Evolutionary conservation across 1,284 basidiomycete species (phyloP).

Genomic region (Fomitiporia mediterranea): DNA sequence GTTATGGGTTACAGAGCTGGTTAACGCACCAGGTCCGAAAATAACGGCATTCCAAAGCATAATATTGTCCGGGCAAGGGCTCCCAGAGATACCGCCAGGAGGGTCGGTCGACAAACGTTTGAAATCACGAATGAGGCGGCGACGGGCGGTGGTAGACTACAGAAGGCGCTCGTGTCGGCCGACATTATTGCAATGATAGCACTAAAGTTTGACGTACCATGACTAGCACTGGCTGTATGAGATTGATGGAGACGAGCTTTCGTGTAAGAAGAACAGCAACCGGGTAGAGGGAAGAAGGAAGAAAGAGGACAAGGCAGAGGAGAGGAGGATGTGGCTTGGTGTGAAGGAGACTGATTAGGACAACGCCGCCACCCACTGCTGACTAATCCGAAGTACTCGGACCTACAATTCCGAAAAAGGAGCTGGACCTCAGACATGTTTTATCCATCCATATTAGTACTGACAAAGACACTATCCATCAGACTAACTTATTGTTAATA

Average conservation of each 20-base stretch:
- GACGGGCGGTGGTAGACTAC: constrained; percentile 84
- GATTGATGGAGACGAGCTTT: background rate
- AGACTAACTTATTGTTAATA: too few species aligned
- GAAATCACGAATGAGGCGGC: constrained; percentile 93
- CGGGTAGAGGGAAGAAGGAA: background rate
- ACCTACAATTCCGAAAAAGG: background rate
- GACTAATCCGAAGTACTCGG: background rate
- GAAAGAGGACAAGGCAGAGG: background rate
- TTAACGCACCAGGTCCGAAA: constrained; percentile 84
- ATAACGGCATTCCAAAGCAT: constrained; percentile 99
- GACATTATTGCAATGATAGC: background rate
- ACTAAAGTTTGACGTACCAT: background rate
- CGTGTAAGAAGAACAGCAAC: background rate
- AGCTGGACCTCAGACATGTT: too few species aligned
- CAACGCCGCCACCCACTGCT: background rate
- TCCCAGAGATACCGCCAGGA: constrained; percentile 93
- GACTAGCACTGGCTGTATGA: too few species aligned
- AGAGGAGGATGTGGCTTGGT: background rate
- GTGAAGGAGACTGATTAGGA: background rate
- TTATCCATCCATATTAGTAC: too few species aligned
- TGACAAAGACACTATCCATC: too few species aligned
- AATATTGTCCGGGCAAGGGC: constrained; percentile 96
- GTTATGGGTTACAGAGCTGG: constrained; percentile 4
- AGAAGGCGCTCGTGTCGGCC: background rate
- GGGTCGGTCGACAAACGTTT: constrained; percentile 93